Percentiles rank a stretch among this genome's conserved stretches.
These are phyloP conservation scores for Atalantia buxifolia DNA, from an alignment of 345 rosid genomes.

Conservation along the genomic window DNA sequence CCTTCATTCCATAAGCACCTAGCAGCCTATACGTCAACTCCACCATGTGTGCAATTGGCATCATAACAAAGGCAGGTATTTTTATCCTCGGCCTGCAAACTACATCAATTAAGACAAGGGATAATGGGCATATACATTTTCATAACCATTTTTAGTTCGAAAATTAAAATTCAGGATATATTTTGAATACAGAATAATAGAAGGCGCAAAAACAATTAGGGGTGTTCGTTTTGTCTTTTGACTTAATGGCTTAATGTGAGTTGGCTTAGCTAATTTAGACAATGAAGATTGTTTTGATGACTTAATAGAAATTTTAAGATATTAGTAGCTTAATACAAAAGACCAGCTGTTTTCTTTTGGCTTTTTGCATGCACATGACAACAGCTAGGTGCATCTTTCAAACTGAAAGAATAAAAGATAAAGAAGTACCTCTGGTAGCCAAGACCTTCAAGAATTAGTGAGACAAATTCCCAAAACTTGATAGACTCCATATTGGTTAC, in stretches of 20 bases:
- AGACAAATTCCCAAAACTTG: constrained; percentile 89
- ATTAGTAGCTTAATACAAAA: not conserved
- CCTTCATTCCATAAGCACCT: constrained; percentile 84
- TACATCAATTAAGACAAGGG: constrained; percentile 24
- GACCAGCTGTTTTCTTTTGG: not conserved
- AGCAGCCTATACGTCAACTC: constrained; percentile 63
- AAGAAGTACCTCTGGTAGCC: constrained; percentile 75
- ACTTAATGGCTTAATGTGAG: not conserved
- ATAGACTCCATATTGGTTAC: constrained; percentile 88
- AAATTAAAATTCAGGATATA: not conserved
- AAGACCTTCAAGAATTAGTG: constrained; percentile 74
- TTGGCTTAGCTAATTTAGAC: not conserved
- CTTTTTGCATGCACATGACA: not conserved
- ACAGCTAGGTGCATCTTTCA: not conserved
- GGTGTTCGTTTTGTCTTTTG: not conserved
- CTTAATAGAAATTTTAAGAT: not conserved
- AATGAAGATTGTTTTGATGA: not conserved
- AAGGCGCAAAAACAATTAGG: not conserved
- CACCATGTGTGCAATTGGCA: constrained; percentile 81
- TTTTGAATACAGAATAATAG: not conserved
- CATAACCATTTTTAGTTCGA: constrained; percentile 3
- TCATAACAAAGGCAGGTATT: constrained; percentile 67
- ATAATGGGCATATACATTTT: constrained; percentile 5
- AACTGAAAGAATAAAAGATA: constrained; percentile 1
- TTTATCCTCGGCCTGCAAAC: constrained; percentile 84